A percentile compares a stretch with the other conserved stretches of the same genome.
Evolutionary conservation across 148 eudicot species (phyloP).

Genomic region (Camellia sinensis): DNA sequence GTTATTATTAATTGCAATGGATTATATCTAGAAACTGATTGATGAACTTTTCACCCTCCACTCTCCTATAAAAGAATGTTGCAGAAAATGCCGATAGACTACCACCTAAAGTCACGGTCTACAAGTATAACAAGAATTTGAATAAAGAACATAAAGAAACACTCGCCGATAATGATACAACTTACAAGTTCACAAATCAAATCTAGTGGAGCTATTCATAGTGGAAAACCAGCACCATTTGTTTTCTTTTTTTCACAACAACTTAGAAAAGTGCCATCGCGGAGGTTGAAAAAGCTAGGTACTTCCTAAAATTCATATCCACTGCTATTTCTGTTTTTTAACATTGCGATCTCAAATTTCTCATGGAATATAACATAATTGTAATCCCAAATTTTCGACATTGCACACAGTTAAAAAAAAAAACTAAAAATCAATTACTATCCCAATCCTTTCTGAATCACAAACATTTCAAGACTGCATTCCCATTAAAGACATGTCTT

Average conservation of each 20-base stretch:
- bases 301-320: constrained; percentile 2
- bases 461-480: neutral
- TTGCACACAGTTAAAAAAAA: neutral
- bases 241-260: neutral
- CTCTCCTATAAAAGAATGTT: too few species aligned
- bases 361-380: too few species aligned
- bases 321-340: neutral
- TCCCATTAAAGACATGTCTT: neutral
- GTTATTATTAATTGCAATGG: too few species aligned
- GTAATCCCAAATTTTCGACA: neutral
- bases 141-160: too few species aligned
- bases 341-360: neutral
- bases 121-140: too few species aligned
- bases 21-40: too few species aligned
- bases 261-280: neutral
- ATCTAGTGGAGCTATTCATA: neutral
- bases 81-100: too few species aligned
- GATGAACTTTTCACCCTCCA: too few species aligned
- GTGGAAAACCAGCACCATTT: neutral
- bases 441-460: neutral
- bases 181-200: neutral
- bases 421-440: too few species aligned
- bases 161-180: neutral
- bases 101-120: too few species aligned
- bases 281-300: neutral